phyloP scores from a whole-genome alignment of 768 basidiomycete species.

The Mycena rebaudengoi region DNA sequence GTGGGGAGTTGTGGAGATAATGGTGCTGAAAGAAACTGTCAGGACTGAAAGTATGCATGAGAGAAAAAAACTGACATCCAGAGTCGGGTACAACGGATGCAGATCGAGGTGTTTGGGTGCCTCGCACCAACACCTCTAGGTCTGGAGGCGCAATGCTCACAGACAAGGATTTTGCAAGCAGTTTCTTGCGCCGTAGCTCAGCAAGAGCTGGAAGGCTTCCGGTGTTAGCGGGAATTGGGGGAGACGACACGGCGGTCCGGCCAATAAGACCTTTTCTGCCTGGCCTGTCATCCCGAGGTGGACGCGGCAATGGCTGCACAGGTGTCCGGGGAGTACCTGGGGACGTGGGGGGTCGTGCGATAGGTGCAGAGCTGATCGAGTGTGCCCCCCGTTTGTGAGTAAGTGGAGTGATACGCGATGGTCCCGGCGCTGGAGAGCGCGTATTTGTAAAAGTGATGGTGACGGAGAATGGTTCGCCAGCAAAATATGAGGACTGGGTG shows the following conservation, averaged over 20 bases:
- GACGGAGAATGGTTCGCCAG: slow-evolving; percentile 88
- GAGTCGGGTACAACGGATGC: slow-evolving; percentile 15
- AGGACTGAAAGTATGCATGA: slow-evolving; percentile 34
- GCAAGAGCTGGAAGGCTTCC: slow-evolving; percentile 56
- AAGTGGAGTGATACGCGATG: slow-evolving; percentile 39
- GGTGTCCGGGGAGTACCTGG: slow-evolving; percentile 67
- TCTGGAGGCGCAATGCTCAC: slow-evolving; percentile 67
- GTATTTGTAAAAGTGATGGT: slow-evolving; percentile 90
- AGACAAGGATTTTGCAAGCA: slow-evolving; percentile 71
- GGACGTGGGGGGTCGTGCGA: slow-evolving; percentile 84
- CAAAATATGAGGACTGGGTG: slow-evolving; percentile 89
- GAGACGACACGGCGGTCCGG: slow-evolving; percentile 31
- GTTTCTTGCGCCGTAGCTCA: slow-evolving; percentile 61
- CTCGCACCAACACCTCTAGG: slow-evolving; percentile 38
- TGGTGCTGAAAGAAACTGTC: not conserved
- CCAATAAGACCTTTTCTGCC: slow-evolving; percentile 67
- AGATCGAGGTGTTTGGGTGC: not conserved
- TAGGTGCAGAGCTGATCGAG: slow-evolving; percentile 83
- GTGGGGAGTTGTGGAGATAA: slow-evolving; percentile 7
- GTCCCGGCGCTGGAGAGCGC: slow-evolving; percentile 57
- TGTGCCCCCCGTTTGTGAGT: slow-evolving; percentile 78
- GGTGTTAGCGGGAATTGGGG: slow-evolving; percentile 32
- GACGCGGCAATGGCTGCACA: slow-evolving; percentile 32
- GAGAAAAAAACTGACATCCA: slow-evolving; percentile 8
- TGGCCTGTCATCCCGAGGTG: slow-evolving; percentile 37